A percentile compares a stretch with the other conserved stretches of the same genome.
Evolutionary conservation across 192 early-diverging fungal genomes (phyloP).

Genomic region (Podila horticola): DNA sequence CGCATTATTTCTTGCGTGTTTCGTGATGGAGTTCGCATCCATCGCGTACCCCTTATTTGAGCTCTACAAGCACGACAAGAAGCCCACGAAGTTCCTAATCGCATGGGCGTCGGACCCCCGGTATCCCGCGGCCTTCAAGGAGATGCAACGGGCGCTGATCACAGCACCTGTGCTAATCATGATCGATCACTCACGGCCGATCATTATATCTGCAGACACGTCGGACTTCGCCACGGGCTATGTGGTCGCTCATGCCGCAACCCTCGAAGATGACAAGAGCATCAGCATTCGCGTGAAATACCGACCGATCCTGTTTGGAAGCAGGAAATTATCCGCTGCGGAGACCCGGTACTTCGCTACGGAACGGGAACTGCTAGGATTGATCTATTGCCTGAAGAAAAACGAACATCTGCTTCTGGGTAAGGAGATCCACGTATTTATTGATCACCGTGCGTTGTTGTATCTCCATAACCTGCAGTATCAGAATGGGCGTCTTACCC

Average conservation of each 20-base stretch:
- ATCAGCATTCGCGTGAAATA: neutral
- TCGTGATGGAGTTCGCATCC: neutral
- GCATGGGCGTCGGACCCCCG: too few relatives aligned
- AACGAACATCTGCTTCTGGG: neutral
- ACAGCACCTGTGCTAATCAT: too few relatives aligned
- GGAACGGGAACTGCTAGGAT: neutral
- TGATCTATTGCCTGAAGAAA: neutral
- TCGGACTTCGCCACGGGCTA: too few relatives aligned
- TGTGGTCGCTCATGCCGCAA: too few relatives aligned
- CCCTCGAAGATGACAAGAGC: neutral
- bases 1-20: neutral
- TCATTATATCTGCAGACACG: too few relatives aligned
- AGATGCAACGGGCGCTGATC: too few relatives aligned
- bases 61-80: conserved; percentile 5
- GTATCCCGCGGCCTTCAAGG: too few relatives aligned
- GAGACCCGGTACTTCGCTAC: conserved; percentile 1
- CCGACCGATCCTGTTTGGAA: neutral
- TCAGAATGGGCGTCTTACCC: conserved; percentile 2
- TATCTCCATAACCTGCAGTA: neutral
- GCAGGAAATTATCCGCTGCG: neutral
- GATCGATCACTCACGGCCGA: too few relatives aligned
- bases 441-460: neutral
- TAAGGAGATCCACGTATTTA: conserved; percentile 1
- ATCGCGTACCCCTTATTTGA: neutral
- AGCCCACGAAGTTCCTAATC: neutral